These are phyloP conservation scores for Globisporangium apiculatum DNA, from an alignment of 352 stramenopile genomes.

Conservation along the genomic window DNA sequence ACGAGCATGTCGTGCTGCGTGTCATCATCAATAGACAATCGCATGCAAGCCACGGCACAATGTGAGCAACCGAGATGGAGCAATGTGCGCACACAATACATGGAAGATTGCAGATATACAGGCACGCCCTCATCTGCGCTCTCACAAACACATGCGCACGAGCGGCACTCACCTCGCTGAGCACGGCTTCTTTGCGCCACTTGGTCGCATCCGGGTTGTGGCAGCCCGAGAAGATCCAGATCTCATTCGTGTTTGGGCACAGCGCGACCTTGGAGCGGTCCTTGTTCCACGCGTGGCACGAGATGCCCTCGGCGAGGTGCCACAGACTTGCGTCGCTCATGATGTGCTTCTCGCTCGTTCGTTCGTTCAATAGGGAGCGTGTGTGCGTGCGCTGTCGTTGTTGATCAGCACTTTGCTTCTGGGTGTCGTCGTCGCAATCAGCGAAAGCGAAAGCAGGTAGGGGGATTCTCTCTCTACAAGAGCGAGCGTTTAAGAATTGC, in stretches of 20 bases:
- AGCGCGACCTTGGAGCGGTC: constrained; percentile 87
- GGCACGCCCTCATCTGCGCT: background rate
- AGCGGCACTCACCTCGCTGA: constrained; percentile 45
- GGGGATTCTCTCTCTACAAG: background rate
- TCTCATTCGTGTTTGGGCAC: constrained; percentile 90
- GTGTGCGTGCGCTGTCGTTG: background rate
- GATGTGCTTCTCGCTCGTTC: background rate
- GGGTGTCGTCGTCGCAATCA: too few species aligned
- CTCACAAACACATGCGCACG: background rate
- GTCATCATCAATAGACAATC: background rate
- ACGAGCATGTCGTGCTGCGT: constrained; percentile 91
- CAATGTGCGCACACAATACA: too few species aligned
- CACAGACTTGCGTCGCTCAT: constrained; percentile 57
- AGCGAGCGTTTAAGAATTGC: too few species aligned
- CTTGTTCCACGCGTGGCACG: constrained; percentile 90
- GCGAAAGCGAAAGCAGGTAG: background rate
- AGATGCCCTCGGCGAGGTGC: constrained; percentile 79
- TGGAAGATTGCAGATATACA: too few species aligned
- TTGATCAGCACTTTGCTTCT: background rate
- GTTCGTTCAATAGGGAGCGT: too few species aligned
- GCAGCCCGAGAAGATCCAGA: constrained; percentile 89
- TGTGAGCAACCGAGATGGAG: too few species aligned
- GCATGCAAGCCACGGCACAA: too few species aligned
- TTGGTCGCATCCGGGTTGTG: constrained; percentile 63
- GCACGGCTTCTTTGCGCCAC: constrained; percentile 82